A percentile compares a stretch with the other conserved stretches of the same genome.
Evolutionary conservation across 1,139 yeast genomes (phyloP).

Genomic region (Nadsonia commutata): DNA sequence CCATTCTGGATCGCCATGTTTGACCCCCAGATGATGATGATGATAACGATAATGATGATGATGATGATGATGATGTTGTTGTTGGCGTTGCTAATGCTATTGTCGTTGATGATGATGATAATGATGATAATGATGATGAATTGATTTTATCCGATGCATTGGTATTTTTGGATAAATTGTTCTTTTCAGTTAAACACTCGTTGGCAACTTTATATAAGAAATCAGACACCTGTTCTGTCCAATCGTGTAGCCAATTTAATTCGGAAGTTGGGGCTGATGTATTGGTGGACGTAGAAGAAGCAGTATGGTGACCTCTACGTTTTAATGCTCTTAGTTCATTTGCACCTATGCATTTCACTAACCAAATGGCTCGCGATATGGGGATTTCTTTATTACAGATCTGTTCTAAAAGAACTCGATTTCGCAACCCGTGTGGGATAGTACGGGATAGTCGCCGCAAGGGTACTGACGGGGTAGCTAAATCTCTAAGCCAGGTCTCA

Average conservation of each 20-base stretch:
- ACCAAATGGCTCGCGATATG: slow-evolving; percentile 70
- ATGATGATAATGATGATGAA: background rate
- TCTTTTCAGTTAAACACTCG: slow-evolving; percentile 12
- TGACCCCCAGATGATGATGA: background rate
- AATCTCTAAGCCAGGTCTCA: slow-evolving; percentile 72
- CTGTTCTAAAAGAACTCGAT: slow-evolving; percentile 57
- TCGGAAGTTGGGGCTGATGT: slow-evolving; percentile 25
- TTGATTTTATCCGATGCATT: slow-evolving; percentile 1
- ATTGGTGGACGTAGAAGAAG: background rate
- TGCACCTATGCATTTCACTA: slow-evolving; percentile 71
- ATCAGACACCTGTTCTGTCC: slow-evolving; percentile 70
- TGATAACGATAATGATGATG: slow-evolving; percentile 2
- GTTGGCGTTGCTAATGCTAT: slow-evolving; percentile 1
- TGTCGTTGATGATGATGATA: slow-evolving; percentile 1
- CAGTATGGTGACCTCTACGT: slow-evolving; percentile 29
- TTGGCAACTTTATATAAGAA: slow-evolving; percentile 36
- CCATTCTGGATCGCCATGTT: slow-evolving; percentile 26
- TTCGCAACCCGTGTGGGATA: slow-evolving; percentile 84
- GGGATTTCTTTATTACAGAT: slow-evolving; percentile 57
- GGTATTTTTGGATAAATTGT: slow-evolving; percentile 15
- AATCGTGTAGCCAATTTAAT: slow-evolving; percentile 60
- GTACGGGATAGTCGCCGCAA: slow-evolving; percentile 54
- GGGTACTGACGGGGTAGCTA: slow-evolving; percentile 55
- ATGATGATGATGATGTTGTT: slow-evolving; percentile 1
- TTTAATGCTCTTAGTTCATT: slow-evolving; percentile 62